Percentiles rank a stretch among this genome's conserved stretches.
phyloP scores from a whole-genome alignment of 345 rosid species.

The Eutrema yunnanense region DNA sequence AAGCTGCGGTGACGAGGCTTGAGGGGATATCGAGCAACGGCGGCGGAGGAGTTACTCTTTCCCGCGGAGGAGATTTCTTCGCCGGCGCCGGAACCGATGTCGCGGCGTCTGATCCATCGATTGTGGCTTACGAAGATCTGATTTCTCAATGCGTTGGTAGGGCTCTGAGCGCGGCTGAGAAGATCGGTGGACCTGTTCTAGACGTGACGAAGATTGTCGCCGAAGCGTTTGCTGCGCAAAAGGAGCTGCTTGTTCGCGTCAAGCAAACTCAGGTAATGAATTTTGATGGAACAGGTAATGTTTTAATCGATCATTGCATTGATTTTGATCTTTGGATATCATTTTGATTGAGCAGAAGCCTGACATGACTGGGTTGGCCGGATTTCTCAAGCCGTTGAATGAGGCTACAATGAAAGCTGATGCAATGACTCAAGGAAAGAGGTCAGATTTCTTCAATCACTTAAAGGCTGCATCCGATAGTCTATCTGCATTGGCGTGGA shows the following conservation, averaged over 20 bases:
- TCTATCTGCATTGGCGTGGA: constrained; percentile 85
- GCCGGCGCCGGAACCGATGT: constrained; percentile 17
- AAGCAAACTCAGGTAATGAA: constrained; percentile 59
- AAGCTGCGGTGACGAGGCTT: constrained; percentile 72
- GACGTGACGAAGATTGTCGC: constrained; percentile 59
- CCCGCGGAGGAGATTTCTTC: constrained; percentile 29
- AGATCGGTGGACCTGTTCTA: constrained; percentile 84
- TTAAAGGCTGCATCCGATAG: constrained; percentile 75
- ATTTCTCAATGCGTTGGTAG: constrained; percentile 47
- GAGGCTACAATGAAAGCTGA: constrained; percentile 71
- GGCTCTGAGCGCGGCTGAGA: constrained; percentile 65
- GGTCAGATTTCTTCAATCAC: constrained; percentile 89
- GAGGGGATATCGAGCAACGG: constrained; percentile 48
- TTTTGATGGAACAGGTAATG: not conserved
- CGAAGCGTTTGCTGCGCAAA: constrained; percentile 60
- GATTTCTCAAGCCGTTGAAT: constrained; percentile 80
- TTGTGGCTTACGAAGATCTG: constrained; percentile 71
- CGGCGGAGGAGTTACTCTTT: constrained; percentile 22
- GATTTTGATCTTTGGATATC: not conserved
- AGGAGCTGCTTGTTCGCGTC: constrained; percentile 59
- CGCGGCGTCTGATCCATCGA: constrained; percentile 57
- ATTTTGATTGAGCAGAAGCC: constrained; percentile 52
- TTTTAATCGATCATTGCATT: not conserved
- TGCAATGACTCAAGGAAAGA: constrained; percentile 71
- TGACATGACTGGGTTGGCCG: constrained; percentile 58